phyloP scores from a whole-genome alignment of 352 stramenopile genomes.

The Blastocystis sp. region DNA sequence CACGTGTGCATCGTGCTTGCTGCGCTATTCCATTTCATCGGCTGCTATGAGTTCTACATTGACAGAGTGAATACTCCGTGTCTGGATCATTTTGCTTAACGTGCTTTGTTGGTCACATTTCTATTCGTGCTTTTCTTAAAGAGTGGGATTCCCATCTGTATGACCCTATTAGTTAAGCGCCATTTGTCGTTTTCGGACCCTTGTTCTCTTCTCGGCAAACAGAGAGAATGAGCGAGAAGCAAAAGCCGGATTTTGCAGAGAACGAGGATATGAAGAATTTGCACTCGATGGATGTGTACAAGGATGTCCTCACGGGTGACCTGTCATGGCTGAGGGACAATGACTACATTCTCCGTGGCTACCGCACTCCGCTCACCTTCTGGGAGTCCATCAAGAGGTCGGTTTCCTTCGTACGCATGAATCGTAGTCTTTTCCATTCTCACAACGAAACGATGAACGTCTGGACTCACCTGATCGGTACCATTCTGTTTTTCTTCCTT shows the following conservation, averaged over 20 bases:
- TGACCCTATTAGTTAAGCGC: no score
- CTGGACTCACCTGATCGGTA: constrained; percentile 52
- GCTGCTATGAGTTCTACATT: constrained; percentile 60
- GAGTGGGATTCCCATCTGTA: not conserved
- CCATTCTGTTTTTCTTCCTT: constrained; percentile 53
- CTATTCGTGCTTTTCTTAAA: not conserved
- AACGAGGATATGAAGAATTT: not conserved
- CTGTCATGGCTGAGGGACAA: constrained; percentile 63
- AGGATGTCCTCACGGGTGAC: constrained; percentile 45
- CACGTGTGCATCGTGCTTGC: constrained; percentile 69
- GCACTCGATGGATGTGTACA: constrained; percentile 45
- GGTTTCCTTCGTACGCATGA: not conserved
- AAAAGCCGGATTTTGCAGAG: not conserved
- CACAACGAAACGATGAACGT: constrained; percentile 69
- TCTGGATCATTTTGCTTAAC: not conserved
- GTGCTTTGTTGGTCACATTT: constrained; percentile 21
- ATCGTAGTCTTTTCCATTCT: constrained; percentile 42
- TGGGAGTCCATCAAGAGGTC: constrained; percentile 37
- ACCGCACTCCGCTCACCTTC: constrained; percentile 36
- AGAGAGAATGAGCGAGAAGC: not conserved
- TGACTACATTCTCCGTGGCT: constrained; percentile 65
- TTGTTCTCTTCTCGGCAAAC: no score
- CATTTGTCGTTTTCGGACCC: no score
- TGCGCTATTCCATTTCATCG: constrained; percentile 66
- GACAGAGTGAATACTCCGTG: constrained; percentile 64